Percentiles rank a stretch among this genome's conserved stretches.
Evolutionary conservation across 768 basidiomycete species (phyloP).

Genomic region (Lepiota venenata): DNA sequence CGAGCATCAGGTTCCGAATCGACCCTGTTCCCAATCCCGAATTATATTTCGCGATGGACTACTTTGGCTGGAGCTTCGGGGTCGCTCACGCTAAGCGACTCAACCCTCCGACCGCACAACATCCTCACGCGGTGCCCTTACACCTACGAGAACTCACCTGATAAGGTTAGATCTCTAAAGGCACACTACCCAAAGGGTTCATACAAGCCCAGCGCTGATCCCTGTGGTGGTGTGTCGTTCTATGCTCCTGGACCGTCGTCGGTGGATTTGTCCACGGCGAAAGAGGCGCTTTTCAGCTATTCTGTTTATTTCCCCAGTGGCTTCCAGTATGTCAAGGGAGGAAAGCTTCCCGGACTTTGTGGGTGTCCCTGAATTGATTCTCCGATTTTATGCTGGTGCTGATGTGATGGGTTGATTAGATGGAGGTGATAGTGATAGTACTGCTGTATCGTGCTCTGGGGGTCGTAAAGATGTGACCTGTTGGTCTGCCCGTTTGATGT

Average conservation of each 20-base stretch:
- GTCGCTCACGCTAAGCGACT: conserved; percentile 11
- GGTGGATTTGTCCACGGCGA: conserved; percentile 48
- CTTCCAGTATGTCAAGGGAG: conserved; percentile 57
- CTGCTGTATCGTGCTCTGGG: conserved; percentile 52
- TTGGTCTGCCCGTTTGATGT: conserved; percentile 63
- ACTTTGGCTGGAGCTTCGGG: conserved; percentile 12
- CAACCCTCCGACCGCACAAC: conserved; percentile 13
- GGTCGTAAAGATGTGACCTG: conserved; percentile 49
- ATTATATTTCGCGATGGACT: conserved; percentile 14
- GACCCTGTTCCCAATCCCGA: conserved; percentile 14
- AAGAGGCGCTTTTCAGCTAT: conserved; percentile 55
- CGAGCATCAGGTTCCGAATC: background rate
- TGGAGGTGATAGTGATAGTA: conserved; percentile 43
- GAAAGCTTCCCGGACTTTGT: conserved; percentile 70
- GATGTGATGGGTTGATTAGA: conserved; percentile 25
- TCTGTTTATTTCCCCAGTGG: conserved; percentile 55
- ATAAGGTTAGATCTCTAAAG: conserved; percentile 41
- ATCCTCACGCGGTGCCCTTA: conserved; percentile 7
- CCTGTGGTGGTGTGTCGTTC: conserved; percentile 58
- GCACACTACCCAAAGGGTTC: conserved; percentile 49
- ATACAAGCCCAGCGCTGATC: conserved; percentile 36
- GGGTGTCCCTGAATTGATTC: conserved; percentile 19
- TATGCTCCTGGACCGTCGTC: conserved; percentile 51
- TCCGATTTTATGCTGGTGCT: background rate
- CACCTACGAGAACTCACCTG: conserved; percentile 33